Evolutionary conservation across 352 stramenopile species (phyloP), one percentile per base, ranked within the genome.

Genomic region (Globisporangium splendens): DNA sequence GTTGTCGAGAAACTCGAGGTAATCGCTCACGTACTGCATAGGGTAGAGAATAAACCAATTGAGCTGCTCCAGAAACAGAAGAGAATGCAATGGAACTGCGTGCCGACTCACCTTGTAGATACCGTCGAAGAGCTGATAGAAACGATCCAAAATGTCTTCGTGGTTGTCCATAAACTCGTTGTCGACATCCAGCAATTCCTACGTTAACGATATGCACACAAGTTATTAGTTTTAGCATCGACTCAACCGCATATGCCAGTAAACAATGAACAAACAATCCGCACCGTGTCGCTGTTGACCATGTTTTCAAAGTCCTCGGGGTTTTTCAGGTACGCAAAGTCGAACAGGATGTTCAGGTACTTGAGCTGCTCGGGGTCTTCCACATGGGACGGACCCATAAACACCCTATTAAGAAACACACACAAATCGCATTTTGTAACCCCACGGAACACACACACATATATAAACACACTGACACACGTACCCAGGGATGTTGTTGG

Each of bases 281-380:
- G 43, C 54, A 93, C 84, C 72, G 86, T 93, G 68, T 92, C 91
- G 75, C 76, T 93, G 72, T 94, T 95, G 56, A 98, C 77, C 78
- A 89, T 89, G 50, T 91, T 96, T 63, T 98, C 95, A 68, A 92
- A 98, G 58, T 97, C 90, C 62, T 98, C 93, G 1, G 92, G 89
- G 60, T 96, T 97, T 65, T 97, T 96, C 51, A 98, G 59, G 62
- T 98, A 98, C 18, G 78, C 75, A 75, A 98, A 98, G 66, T 98
- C 93, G 64, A 98, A 98, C 24, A 98, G 65, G 46, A 98, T 97
- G 52, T 91, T 89, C 17, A 95, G 69, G 60, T 95, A 95, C 70
- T 95, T 95, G 67, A 90, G 82, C 62, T 95, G 86, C 62, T 95
- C 86, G 12, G 86, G 86, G 70, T 95, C 86, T 74, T 95, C 86